phyloP scores from a whole-genome alignment of 1,139 yeast species.

The Blastobotrys capitulatus region DNA sequence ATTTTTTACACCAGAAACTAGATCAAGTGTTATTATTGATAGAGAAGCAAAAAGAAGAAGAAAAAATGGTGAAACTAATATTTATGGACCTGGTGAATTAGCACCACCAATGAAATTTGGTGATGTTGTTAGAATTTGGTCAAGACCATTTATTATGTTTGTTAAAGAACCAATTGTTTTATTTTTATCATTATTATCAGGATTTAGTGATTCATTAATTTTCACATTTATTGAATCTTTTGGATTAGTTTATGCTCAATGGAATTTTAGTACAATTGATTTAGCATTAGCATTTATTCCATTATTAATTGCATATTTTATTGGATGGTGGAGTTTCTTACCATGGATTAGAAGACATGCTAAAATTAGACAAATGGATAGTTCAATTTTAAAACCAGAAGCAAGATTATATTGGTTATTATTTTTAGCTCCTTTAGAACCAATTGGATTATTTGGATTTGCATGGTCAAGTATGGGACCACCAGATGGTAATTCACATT shows the following conservation, averaged over 20 bases:
- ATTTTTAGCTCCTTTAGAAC: constrained; percentile 31
- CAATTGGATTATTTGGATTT: constrained; percentile 39
- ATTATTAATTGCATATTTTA: constrained; percentile 34
- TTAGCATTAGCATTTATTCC: constrained; percentile 34
- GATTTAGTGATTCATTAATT: constrained; percentile 39
- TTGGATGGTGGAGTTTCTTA: constrained; percentile 28
- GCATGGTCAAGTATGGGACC: constrained; percentile 41
- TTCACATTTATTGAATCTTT: constrained; percentile 39
- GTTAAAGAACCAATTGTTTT: constrained; percentile 38
- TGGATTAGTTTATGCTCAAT: constrained; percentile 30
- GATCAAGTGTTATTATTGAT: constrained; percentile 34
- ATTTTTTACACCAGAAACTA: constrained; percentile 36
- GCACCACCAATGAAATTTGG: constrained; percentile 23
- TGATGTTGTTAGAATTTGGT: constrained; percentile 32
- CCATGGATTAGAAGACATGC: constrained; percentile 29
- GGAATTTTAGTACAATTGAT: constrained; percentile 29
- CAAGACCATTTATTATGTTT: constrained; percentile 38
- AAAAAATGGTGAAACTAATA: constrained; percentile 29
- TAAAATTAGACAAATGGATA: constrained; percentile 17
- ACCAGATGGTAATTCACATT: constrained; percentile 31
- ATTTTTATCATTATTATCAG: constrained; percentile 37
- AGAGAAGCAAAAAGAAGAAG: constrained; percentile 36
- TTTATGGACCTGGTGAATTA: constrained; percentile 33
- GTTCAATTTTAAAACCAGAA: constrained; percentile 10
- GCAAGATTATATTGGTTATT: constrained; percentile 13